Evolutionary conservation across 441 rosid genomes (phyloP), one percentile per base, ranked within the genome.

Genomic region (Cnidoscolus chayamansa): DNA sequence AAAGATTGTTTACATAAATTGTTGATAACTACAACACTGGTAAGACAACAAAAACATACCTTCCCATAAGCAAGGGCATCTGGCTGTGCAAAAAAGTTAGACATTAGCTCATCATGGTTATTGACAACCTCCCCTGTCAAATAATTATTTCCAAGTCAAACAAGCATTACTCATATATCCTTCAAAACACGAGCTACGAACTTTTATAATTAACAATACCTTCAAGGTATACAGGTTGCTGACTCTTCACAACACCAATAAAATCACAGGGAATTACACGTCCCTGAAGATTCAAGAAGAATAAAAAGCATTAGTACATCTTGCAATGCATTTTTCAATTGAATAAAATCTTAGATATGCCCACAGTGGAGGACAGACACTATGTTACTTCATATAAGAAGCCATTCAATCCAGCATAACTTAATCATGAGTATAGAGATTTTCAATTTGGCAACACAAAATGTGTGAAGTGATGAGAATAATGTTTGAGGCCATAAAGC

Each of bases 41-140:
- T 25, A 40, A 16, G 54, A 63, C 56, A 35, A 56, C 20, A 50
- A 10, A 43, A 31, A 55, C 74, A 73, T 86, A 94, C 99, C 96
- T 94, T 94, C 74, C 98, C 99, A 74, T 85, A 89, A 40, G 99
- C 98, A 62, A 94, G 91, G 62, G 98, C 99, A 88, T 92, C 98
- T 31, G 99, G 96, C 79, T 94, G 97, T 55, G 99, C 99, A 68
- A 94, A 94, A 80, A 94, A 94, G 92, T 94, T 94, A 54, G 98
- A 94, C 99, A 92, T 92, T 77, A 94, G 97, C 82, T 94, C 99
- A 61, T 94, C 98, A 74, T 94, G 99, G 86, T 94, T 94, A 68
- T 83, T 92, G 48, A 92, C 99, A 59, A 86, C 81, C 85, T 94
- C 99, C 65, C 93, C 99, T 92, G 84, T 59, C 20, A 74, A 71